Base-by-base conservation (phyloP, 108 stramenopile genomes). In the Bacterosira constricta region DNA sequence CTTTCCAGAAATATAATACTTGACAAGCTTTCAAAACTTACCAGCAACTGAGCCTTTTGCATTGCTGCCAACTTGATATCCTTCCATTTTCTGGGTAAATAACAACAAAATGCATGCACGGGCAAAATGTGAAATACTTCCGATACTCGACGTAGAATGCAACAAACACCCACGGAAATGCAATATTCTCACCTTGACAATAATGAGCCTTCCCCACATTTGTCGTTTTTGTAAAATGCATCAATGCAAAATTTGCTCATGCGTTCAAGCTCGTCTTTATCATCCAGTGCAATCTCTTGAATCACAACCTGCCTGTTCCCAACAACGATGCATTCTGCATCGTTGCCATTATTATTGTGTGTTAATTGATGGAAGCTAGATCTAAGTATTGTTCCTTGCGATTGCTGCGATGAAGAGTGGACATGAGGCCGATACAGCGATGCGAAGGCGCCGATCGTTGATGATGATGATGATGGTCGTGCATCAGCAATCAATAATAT, bases 231-330 rank as follows among this genome's bases (percentile, higher is more conserved):
- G 66, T 71, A 68, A 38, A 80, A 80, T 17, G 47, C 50, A 18
- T 56, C 60, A 51, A 80, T 73, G 54, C 71, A 80, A 56, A 80
- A 73, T 8, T 49, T 21, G 57, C 79, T 80, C 65, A 68, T 67
- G 5, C 31, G 30, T 53, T 72, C 52, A 8, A 80, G 52, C 7
- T 63, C 63, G 6, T 38, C 46, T 18, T 25, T 57, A 17, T 68
- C 61, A 26, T 72, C 63, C 0, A 52, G 63, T 12, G 50, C 42
- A 23, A 78, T 70, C 58, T 58, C 3, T 59, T 78, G 41, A 30
- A 78, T 78, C 5, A 55, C 13, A 0, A 75, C 20, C 55, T 34
- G n/a, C n/a, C n/a, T n/a, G n/a, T n/a, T n/a, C n/a, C n/a, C n/a
- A n/a, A n/a, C n/a, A n/a, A n/a, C n/a, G n/a, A n/a, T n/a, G n/a